Conservation (phyloP, 495 filamentous ascomycete genomes). For the Trichoderma parareesei region DNA sequence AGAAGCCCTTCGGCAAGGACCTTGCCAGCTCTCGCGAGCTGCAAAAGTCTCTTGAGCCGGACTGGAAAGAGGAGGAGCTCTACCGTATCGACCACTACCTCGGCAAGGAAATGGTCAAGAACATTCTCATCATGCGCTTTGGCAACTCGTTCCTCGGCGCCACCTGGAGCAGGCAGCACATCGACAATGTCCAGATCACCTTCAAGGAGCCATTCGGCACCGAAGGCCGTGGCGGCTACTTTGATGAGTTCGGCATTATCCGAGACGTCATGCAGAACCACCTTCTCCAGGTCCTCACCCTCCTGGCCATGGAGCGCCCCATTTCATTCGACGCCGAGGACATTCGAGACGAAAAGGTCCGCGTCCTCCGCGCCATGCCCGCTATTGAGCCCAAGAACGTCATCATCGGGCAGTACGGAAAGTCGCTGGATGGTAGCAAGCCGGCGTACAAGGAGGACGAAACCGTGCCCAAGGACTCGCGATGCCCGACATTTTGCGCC, state of each 20-base stretch:
- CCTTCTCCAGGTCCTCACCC: constrained; percentile 88
- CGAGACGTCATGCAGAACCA: constrained; percentile 99
- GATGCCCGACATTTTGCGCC: constrained; percentile 96
- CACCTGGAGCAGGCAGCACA: constrained; percentile 98
- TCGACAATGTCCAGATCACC: constrained; percentile 96
- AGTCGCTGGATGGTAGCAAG: constrained; percentile 93
- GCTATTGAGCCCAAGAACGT: constrained; percentile 99
- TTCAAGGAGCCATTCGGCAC: constrained; percentile 99
- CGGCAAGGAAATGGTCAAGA: constrained; percentile 99
- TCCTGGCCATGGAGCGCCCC: constrained; percentile 96
- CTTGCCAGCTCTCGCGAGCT: constrained; percentile 88
- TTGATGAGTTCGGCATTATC: constrained; percentile 99
- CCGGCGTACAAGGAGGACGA: constrained; percentile 98
- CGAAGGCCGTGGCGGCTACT: constrained; percentile 98
- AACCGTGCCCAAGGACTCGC: constrained; percentile 92
- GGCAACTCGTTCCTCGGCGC: constrained; percentile 99
- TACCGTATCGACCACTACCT: constrained; percentile 99
- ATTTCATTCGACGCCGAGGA: constrained; percentile 98
- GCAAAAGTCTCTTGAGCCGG: constrained; percentile 88
- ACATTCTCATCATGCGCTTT: constrained; percentile 95
- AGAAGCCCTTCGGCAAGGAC: constrained; percentile 99
- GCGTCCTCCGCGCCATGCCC: constrained; percentile 87
- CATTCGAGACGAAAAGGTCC: constrained; percentile 97
- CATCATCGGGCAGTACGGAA: constrained; percentile 98
- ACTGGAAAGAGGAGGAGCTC: constrained; percentile 99